Evolutionary conservation across 2,329 filamentous ascomycete species (phyloP).

Genomic region (Diaporthe vaccinii): DNA sequence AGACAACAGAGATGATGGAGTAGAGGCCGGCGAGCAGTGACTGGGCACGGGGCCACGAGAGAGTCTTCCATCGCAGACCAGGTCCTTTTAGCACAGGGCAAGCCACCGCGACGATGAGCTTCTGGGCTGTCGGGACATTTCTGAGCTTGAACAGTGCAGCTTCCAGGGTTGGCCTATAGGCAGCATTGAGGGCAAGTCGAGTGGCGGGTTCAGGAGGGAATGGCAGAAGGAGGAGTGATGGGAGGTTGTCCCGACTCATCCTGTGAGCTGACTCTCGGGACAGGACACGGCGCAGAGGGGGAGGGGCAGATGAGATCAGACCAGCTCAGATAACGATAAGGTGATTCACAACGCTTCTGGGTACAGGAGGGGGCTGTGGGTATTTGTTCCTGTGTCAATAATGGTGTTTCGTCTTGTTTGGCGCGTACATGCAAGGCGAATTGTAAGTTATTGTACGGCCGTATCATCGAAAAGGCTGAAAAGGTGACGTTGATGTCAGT

Average conservation of each 20-base stretch:
- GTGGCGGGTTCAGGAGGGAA: slow-evolving; percentile 70
- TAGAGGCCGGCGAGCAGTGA: slow-evolving; percentile 83
- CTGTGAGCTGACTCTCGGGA: slow-evolving; percentile 32
- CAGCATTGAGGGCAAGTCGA: slow-evolving; percentile 65
- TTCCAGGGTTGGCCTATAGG: slow-evolving; percentile 72
- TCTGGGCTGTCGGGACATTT: slow-evolving; percentile 49
- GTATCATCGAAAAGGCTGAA: neutral
- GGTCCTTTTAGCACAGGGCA: slow-evolving; percentile 71
- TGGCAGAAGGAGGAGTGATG: slow-evolving; percentile 74
- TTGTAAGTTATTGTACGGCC: neutral
- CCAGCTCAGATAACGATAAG: neutral
- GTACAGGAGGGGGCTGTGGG: neutral
- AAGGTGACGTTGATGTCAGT: slow-evolving; percentile 15
- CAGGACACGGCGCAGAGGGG: neutral
- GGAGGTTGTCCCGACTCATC: slow-evolving; percentile 48
- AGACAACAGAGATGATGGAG: slow-evolving; percentile 80
- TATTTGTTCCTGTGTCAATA: slow-evolving; percentile 1
- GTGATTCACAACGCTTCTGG: neutral
- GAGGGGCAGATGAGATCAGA: slow-evolving; percentile 3
- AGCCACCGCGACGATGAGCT: slow-evolving; percentile 70
- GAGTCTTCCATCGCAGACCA: slow-evolving; percentile 62
- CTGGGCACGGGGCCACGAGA: slow-evolving; percentile 78
- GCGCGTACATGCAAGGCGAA: neutral
- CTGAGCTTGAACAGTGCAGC: slow-evolving; percentile 66
- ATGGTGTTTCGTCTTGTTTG: neutral